Evolutionary conservation across 306 rosid genomes (phyloP).

Genomic region (Cyclanthera cordifolia): DNA sequence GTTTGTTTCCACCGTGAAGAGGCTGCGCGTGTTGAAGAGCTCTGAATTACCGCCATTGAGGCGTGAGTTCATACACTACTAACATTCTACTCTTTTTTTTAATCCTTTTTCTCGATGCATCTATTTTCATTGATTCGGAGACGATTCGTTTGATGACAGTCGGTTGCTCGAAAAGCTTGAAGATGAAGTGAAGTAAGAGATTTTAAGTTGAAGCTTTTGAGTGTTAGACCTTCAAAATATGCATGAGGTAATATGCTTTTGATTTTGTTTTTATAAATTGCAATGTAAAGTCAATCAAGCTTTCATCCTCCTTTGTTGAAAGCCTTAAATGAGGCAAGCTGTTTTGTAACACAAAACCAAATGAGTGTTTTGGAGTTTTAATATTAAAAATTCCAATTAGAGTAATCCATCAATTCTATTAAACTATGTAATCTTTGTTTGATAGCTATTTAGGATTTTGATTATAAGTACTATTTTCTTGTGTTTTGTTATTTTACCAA

Average conservation of each 20-base stretch:
- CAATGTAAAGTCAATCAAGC: background rate
- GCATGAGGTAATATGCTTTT: background rate
- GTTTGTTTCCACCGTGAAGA: constrained; percentile 76
- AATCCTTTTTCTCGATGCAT: background rate
- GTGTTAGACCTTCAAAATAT: background rate
- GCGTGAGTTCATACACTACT: constrained; percentile 29
- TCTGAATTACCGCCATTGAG: constrained; percentile 56
- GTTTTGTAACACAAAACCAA: no score
- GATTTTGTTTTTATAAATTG: background rate
- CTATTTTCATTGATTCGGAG: background rate
- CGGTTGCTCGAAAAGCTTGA: constrained; percentile 29
- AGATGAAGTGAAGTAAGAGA: constrained; percentile 21
- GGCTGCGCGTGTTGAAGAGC: constrained; percentile 76
- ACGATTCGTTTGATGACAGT: constrained; percentile 19
- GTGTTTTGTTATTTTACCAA: no score
- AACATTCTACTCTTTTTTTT: background rate
- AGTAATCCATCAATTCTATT: no score
- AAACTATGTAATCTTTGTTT: no score
- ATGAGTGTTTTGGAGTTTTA: background rate
- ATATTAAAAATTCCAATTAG: background rate
- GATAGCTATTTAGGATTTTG: no score
- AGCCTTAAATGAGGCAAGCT: background rate
- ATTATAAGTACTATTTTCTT: no score
- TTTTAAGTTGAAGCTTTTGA: constrained; percentile 4
- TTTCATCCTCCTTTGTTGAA: no score